Evolutionary conservation across 73 alveolate species (phyloP), one percentile per base, ranked within the genome.

Genomic region (Tetrahymena thermophila): DNA sequence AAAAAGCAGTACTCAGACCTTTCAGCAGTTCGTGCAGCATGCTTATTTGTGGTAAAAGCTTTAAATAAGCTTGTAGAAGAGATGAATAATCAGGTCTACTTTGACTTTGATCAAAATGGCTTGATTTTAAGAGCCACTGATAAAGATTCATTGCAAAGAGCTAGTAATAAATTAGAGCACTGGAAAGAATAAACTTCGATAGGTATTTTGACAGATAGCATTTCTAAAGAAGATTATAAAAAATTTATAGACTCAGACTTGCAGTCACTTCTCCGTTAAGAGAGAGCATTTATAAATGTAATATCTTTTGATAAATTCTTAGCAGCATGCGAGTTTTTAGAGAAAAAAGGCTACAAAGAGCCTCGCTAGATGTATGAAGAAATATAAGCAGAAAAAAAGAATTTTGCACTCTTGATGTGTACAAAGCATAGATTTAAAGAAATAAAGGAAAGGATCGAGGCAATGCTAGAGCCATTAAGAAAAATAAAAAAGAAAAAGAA

Each of bases 1-100:
- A 71, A 71, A 71, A 71, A 71, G 89, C 89, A 71, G 37, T 71
- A 71, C 89, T 71, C 89, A 71, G 89, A 71, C 37, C 89, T 71
- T 71, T 71, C 89, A 71, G 89, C 89, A 71, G 89, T 71, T 71
- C 89, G 89, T n/a, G 89, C 89, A 71, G 89, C 89, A 71, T 71
- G 89, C 89, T 71, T 71, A 19, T 71, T 71, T 71, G 89, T 71
- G 89, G 89, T 71, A 28, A 71, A 71, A 71, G 89, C 89, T 71
- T 71, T 71, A 71, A 71, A 71, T 71, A 71, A 71, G 89, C 37
- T 71, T n/a, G 89, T 71, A 71, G 89, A 71, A 31, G 89, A 71
- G 37, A 71, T 71, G 89, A 71, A 71, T 71, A 71, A 71, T 71
- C 17, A 71, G 37, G 89, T 71, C 37, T 71, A 71, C 37, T 71